phyloP scores from a whole-genome alignment of 805 yeast species.

The Tetrapisispora iriomotensis region DNA sequence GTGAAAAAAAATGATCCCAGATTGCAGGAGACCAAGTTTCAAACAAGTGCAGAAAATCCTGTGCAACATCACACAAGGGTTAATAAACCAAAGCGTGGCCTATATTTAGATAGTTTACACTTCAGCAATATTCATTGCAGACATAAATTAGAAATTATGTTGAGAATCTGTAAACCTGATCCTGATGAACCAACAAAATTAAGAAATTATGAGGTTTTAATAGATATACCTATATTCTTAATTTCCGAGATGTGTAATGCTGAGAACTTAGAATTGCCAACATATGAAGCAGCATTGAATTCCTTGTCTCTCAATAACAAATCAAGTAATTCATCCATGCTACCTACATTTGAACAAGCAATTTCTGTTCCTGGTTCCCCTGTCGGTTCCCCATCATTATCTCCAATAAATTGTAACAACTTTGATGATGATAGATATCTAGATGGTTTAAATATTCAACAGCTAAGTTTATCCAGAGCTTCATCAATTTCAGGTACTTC shows the following conservation, averaged over 20 bases:
- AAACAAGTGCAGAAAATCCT: slow-evolving; percentile 13
- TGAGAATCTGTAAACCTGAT: slow-evolving; percentile 57
- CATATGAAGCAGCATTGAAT: slow-evolving; percentile 23
- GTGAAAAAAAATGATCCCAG: slow-evolving; percentile 5
- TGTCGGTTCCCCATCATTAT: slow-evolving; percentile 14
- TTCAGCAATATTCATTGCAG: slow-evolving; percentile 51
- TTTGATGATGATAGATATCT: slow-evolving; percentile 8
- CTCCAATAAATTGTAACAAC: slow-evolving; percentile 13
- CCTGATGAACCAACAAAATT: slow-evolving; percentile 35
- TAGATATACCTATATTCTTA: slow-evolving; percentile 62
- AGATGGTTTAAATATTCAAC: slow-evolving; percentile 16
- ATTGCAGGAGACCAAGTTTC: slow-evolving; percentile 12
- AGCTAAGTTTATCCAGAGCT: slow-evolving; percentile 12
- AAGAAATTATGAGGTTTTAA: slow-evolving; percentile 73
- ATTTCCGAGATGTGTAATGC: slow-evolving; percentile 36
- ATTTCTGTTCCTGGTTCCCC: slow-evolving; percentile 41
- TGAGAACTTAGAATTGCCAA: slow-evolving; percentile 33
- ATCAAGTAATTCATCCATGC: slow-evolving; percentile 4
- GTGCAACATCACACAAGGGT: slow-evolving; percentile 17
- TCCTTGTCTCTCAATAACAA: slow-evolving; percentile 7
- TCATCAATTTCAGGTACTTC: not conserved
- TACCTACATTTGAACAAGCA: slow-evolving; percentile 64
- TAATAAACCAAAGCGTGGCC: slow-evolving; percentile 26
- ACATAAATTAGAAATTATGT: slow-evolving; percentile 62
- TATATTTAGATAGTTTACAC: slow-evolving; percentile 53